Evolutionary conservation across 257 asterid species (phyloP).

Genomic region (Capsicum chinense): DNA sequence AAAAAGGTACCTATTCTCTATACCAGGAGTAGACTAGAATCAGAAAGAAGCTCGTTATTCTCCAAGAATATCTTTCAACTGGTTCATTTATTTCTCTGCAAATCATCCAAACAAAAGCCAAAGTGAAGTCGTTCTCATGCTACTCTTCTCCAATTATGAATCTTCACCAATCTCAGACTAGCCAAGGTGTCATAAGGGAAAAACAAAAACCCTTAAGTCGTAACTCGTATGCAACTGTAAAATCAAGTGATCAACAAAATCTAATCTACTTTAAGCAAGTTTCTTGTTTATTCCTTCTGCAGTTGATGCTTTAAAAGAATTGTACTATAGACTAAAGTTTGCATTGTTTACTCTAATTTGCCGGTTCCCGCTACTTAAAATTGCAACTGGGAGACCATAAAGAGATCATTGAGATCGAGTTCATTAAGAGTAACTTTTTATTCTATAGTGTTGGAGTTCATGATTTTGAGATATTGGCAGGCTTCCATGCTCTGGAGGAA

Average conservation of each 20-base stretch:
- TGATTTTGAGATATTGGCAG: constrained; percentile 47
- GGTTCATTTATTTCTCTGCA: not conserved
- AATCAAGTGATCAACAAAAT: not conserved
- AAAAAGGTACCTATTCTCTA: not conserved
- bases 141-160: not conserved
- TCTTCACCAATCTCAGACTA: not conserved
- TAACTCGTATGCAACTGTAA: not conserved
- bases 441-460: constrained; percentile 24
- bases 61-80: constrained; percentile 2
- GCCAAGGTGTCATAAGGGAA: not conserved
- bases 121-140: not conserved
- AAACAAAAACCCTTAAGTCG: not conserved
- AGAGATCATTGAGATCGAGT: not conserved
- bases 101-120: not conserved
- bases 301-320: not conserved
- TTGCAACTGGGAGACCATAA: not conserved
- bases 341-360: not conserved
- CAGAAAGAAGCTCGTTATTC: not conserved
- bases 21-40: not conserved
- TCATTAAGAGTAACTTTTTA: not conserved
- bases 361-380: not conserved
- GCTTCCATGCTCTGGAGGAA: constrained; percentile 98
- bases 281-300: not conserved
- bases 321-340: not conserved
- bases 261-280: not conserved